A percentile compares a stretch with the other conserved stretches of the same genome.
Conservation (phyloP, 1,284 basidiomycete genomes). For the Amylostereum chailletii region DNA sequence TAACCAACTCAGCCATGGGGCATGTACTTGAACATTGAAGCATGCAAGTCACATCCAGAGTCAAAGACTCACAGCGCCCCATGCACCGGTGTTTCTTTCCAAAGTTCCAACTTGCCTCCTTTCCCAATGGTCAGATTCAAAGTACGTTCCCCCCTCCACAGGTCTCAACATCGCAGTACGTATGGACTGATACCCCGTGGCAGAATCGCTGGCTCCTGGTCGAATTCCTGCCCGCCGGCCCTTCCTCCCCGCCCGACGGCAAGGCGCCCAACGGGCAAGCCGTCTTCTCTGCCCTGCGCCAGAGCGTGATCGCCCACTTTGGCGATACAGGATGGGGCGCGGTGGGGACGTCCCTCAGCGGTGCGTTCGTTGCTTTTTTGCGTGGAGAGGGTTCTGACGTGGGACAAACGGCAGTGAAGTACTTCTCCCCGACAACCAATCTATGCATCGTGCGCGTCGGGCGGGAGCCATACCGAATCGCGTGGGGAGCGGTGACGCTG, state of each 20-base stretch:
- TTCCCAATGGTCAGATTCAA: background rate
- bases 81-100: too few relatives aligned
- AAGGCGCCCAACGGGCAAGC: slow-evolving; percentile 42
- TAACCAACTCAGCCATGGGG: slow-evolving; percentile 79
- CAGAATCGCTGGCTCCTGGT: slow-evolving; percentile 77
- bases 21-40: slow-evolving; percentile 19
- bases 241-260: slow-evolving; percentile 10
- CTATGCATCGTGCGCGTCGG: slow-evolving; percentile 74
- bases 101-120: too few relatives aligned
- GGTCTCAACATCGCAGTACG: too few relatives aligned
- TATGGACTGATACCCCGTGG: background rate
- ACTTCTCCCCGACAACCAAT: slow-evolving; percentile 70
- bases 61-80: too few relatives aligned
- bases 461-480: slow-evolving; percentile 63
- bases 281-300: slow-evolving; percentile 57
- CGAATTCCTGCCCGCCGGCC: slow-evolving; percentile 49
- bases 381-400: background rate
- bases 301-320: slow-evolving; percentile 65
- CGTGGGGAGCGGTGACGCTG: slow-evolving; percentile 66
- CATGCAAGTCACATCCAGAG: too few relatives aligned
- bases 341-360: slow-evolving; percentile 56
- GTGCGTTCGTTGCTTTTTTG: slow-evolving; percentile 26
- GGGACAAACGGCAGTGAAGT: slow-evolving; percentile 51
- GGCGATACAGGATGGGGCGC: slow-evolving; percentile 77
- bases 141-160: background rate